Evolutionary conservation across 2,329 filamentous ascomycete species (phyloP).

Genomic region (Zymoseptoria brevis): DNA sequence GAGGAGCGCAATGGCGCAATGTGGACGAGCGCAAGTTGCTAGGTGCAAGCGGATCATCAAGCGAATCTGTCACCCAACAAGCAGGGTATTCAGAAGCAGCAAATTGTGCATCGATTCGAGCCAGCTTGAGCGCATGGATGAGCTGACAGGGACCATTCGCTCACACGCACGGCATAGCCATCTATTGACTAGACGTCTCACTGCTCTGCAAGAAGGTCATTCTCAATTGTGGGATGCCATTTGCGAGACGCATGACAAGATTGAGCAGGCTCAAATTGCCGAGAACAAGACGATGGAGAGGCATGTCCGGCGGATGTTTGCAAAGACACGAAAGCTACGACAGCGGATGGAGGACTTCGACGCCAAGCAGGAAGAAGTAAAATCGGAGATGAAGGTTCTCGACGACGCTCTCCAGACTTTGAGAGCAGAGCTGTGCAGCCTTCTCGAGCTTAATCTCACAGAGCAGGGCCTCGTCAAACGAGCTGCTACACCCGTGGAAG

Average conservation of each 20-base stretch:
- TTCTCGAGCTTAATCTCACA: not conserved
- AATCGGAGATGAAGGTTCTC: not conserved
- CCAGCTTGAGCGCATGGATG: not conserved
- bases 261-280: not conserved
- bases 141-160: not conserved
- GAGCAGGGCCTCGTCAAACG: not conserved
- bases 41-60: not conserved
- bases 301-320: not conserved
- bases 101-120: not conserved
- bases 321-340: not conserved
- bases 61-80: not conserved
- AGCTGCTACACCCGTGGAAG: not conserved
- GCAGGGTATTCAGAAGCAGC: not conserved
- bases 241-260: not conserved
- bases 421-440: not conserved
- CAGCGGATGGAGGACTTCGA: not conserved
- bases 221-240: not conserved
- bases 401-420: not conserved
- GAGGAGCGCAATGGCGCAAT: not conserved
- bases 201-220: not conserved
- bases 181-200: not conserved
- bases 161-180: not conserved
- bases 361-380: not conserved
- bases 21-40: not conserved
- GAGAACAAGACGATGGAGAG: not conserved